Conservation (phyloP, 495 filamentous ascomycete species). For the Penicillium cinerascens region DNA sequence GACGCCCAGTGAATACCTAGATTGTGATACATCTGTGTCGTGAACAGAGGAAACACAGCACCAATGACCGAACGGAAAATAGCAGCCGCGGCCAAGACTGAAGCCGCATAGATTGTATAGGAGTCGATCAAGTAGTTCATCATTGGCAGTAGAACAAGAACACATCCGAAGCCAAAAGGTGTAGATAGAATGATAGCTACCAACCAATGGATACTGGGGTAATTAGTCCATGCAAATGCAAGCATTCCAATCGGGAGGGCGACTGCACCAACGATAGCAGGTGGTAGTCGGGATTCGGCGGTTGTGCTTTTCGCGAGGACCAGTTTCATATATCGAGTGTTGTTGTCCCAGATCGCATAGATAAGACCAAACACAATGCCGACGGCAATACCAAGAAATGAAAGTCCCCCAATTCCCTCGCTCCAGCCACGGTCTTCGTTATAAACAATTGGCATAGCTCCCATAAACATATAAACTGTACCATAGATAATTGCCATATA, state of each 20-base stretch:
- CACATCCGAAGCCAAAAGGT: slow-evolving; percentile 64
- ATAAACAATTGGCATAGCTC: slow-evolving; percentile 72
- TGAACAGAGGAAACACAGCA: slow-evolving; percentile 74
- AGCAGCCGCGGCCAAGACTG: slow-evolving; percentile 64
- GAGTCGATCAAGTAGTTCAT: slow-evolving; percentile 70
- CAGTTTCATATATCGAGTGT: slow-evolving; percentile 6
- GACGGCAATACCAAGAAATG: slow-evolving; percentile 47
- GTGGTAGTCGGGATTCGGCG: slow-evolving; percentile 24
- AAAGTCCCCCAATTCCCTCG: slow-evolving; percentile 59
- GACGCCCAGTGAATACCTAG: slow-evolving; percentile 73
- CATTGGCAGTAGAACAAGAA: slow-evolving; percentile 60
- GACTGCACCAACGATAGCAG: slow-evolving; percentile 29
- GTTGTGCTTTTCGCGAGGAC: slow-evolving; percentile 1
- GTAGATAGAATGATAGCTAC: slow-evolving; percentile 53
- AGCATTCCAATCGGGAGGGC: slow-evolving; percentile 45
- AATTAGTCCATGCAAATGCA: slow-evolving; percentile 61
- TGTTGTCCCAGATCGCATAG: slow-evolving; percentile 14
- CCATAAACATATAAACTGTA: slow-evolving; percentile 72
- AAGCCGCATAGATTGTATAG: slow-evolving; percentile 70
- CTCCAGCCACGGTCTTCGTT: slow-evolving; percentile 65
- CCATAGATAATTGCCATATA: slow-evolving; percentile 69
- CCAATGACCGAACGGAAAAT: slow-evolving; percentile 61
- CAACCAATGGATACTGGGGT: slow-evolving; percentile 59
- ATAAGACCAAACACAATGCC: slow-evolving; percentile 6
- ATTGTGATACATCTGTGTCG: slow-evolving; percentile 60